A percentile compares a stretch with the other conserved stretches of the same genome.
phyloP scores from a whole-genome alignment of 169 alveolate species.

The Plasmodium coatneyi region DNA sequence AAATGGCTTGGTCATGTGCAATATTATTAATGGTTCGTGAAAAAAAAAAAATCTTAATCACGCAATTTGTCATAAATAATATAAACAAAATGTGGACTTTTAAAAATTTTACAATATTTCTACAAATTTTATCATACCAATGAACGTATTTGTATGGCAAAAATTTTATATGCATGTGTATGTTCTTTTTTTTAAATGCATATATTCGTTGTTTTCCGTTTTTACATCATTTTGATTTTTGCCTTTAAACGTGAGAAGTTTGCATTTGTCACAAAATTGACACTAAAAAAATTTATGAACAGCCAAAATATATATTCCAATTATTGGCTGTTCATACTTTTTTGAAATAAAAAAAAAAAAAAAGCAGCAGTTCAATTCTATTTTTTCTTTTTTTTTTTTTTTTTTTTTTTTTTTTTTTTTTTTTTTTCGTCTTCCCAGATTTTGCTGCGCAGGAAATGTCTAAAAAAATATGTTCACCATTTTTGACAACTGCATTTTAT shows the following conservation, averaged over 20 bases:
- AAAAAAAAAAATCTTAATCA: slow-evolving; percentile 10
- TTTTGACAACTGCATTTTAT: slow-evolving; percentile 60
- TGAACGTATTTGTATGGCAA: slow-evolving; percentile 9
- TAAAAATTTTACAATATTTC: neutral
- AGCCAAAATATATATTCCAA: neutral
- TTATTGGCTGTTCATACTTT: slow-evolving; percentile 18
- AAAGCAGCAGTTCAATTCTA: slow-evolving; percentile 10
- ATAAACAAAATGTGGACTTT: slow-evolving; percentile 9
- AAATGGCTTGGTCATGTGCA: slow-evolving; percentile 39
- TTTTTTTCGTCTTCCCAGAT: neutral
- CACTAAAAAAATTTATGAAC: slow-evolving; percentile 28
- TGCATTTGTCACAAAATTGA: slow-evolving; percentile 9
- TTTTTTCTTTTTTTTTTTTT: slow-evolving; percentile 5
- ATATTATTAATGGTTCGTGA: slow-evolving; percentile 30
- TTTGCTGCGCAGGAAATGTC: slow-evolving; percentile 33
- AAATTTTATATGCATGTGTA: slow-evolving; percentile 17
- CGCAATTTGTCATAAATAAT: slow-evolving; percentile 2
- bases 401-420: slow-evolving; percentile 29
- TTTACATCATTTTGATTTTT: neutral
- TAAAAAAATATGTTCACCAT: slow-evolving; percentile 39
- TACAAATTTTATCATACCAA: slow-evolving; percentile 2
- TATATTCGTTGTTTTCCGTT: slow-evolving; percentile 1
- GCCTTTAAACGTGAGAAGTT: slow-evolving; percentile 9
- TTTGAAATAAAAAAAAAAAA: slow-evolving; percentile 12
- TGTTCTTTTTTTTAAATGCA: neutral